Percentiles rank a stretch among this genome's conserved stretches.
Evolutionary conservation across 2,329 filamentous ascomycete genomes (phyloP).

Genomic region (Diplodia intermedia): DNA sequence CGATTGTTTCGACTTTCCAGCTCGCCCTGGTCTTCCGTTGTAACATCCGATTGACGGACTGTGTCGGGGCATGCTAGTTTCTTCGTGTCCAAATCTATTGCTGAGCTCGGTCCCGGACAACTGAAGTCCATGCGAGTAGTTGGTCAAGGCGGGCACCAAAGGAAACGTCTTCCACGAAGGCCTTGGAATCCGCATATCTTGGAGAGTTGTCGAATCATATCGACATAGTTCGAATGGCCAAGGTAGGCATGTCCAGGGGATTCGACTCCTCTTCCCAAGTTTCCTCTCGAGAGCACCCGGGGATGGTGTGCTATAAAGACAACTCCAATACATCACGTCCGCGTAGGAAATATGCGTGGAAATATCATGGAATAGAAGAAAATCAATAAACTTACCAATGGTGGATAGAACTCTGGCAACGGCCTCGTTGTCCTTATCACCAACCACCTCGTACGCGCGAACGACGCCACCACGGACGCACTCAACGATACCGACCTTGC

Average conservation of each 20-base stretch:
- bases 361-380: neutral
- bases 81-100: neutral
- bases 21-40: neutral
- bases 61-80: neutral
- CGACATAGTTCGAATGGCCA: neutral
- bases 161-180: neutral
- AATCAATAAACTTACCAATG: conserved; percentile 71
- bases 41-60: neutral
- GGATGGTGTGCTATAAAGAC: neutral
- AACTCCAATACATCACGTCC: neutral
- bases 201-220: neutral
- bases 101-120: too few relatives aligned
- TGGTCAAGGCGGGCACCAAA: too few relatives aligned
- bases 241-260: neutral
- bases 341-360: neutral
- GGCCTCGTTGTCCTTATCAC: conserved; percentile 85
- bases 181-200: neutral
- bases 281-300: neutral
- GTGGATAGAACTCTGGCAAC: conserved; percentile 91
- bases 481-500: conserved; percentile 94
- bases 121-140: too few relatives aligned
- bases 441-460: conserved; percentile 94
- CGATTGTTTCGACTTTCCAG: neutral
- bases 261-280: neutral
- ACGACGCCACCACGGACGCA: conserved; percentile 92